phyloP scores from a whole-genome alignment of 192 early-diverging fungal species.

The Backusella morwellensis region DNA sequence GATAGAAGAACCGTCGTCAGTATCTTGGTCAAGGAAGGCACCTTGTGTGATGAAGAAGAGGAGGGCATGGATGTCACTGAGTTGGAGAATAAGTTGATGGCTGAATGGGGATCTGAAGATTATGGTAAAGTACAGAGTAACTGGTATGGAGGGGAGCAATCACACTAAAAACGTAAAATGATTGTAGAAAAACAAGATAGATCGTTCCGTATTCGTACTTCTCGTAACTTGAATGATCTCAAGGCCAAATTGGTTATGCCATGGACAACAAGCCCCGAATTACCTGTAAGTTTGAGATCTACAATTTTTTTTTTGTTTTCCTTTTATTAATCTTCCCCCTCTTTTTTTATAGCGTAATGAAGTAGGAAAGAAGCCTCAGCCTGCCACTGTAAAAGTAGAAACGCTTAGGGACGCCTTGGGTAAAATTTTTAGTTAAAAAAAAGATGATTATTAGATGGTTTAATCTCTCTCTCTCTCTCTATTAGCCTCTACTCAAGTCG shows the following conservation, averaged over 20 bases:
- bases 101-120: conserved; percentile 23
- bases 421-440: not conserved
- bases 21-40: conserved; percentile 6
- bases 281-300: conserved; percentile 11
- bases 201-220: conserved; percentile 31
- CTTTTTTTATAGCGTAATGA: conserved; percentile 7
- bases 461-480: not conserved
- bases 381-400: conserved; percentile 1
- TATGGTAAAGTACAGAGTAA: not conserved
- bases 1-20: conserved; percentile 14
- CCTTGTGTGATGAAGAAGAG: not conserved
- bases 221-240: conserved; percentile 26
- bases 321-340: not conserved
- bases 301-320: not conserved
- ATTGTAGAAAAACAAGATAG: conserved; percentile 13
- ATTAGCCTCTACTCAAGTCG: not conserved
- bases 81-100: conserved; percentile 27
- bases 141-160: not conserved
- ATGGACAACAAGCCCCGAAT: conserved; percentile 17
- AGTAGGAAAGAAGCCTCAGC: not conserved
- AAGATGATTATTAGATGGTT: too few relatives aligned
- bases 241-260: conserved; percentile 29
- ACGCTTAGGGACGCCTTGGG: conserved; percentile 9
- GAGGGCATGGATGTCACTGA: conserved; percentile 24
- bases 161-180: not conserved